phyloP scores from a whole-genome alignment of 805 yeast genomes.

The Zygosaccharomyces pseudorouxii region DNA sequence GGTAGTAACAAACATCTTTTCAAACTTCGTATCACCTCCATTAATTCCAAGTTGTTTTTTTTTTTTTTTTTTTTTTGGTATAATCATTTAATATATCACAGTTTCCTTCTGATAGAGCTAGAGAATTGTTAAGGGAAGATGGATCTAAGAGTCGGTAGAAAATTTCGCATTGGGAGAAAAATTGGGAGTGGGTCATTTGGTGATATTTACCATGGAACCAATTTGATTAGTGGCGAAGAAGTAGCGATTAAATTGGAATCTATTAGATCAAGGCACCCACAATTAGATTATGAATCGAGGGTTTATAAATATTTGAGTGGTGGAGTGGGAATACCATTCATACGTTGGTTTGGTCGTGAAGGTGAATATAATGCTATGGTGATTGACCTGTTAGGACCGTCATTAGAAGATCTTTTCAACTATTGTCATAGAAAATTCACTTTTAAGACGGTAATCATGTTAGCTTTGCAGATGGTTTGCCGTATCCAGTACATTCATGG shows the following conservation, averaged over 20 bases:
- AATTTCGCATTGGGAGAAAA: constrained; percentile 88
- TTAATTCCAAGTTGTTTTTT: background rate
- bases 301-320: constrained; percentile 93
- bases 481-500: constrained; percentile 95
- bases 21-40: background rate
- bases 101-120: background rate
- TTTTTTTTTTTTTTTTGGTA: background rate
- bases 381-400: constrained; percentile 91
- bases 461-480: constrained; percentile 92
- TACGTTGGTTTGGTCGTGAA: constrained; percentile 95
- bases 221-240: constrained; percentile 93
- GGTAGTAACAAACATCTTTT: background rate
- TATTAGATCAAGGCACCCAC: constrained; percentile 90
- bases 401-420: constrained; percentile 90
- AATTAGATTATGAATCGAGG: constrained; percentile 92
- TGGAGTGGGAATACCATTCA: constrained; percentile 95
- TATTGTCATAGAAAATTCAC: constrained; percentile 93
- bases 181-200: constrained; percentile 98
- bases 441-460: constrained; percentile 83
- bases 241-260: constrained; percentile 95
- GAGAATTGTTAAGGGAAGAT: constrained; percentile 20
- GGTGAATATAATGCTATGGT: constrained; percentile 97
- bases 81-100: background rate
- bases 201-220: constrained; percentile 89
- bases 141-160: constrained; percentile 90